Evolutionary conservation across 192 early-diverging fungal genomes (phyloP).

Genomic region (Backusella tarrabulga): DNA sequence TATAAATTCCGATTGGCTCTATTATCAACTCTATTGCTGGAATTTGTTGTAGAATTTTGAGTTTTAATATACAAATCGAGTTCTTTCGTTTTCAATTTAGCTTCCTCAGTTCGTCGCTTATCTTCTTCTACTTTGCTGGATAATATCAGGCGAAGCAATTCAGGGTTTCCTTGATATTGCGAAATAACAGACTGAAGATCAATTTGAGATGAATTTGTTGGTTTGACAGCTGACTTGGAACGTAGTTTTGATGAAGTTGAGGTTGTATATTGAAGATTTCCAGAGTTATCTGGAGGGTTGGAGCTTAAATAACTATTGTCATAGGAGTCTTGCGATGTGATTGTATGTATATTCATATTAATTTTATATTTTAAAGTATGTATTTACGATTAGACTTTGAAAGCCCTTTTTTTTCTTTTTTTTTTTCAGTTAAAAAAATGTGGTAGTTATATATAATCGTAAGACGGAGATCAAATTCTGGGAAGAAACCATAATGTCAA

Average conservation of each 20-base stretch:
- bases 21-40: neutral
- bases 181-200: conserved; percentile 52
- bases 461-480: conserved; percentile 5
- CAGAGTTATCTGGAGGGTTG: neutral
- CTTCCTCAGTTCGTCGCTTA: conserved; percentile 55
- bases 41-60: conserved; percentile 13
- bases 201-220: neutral
- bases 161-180: conserved; percentile 46
- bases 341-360: conserved; percentile 8
- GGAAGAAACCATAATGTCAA: conserved; percentile 14
- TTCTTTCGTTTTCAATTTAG: conserved; percentile 46
- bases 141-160: conserved; percentile 52
- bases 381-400: neutral
- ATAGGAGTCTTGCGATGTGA: conserved; percentile 5
- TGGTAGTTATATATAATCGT: neutral
- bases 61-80: conserved; percentile 45
- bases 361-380: neutral
- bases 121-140: conserved; percentile 57
- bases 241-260: neutral
- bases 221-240: conserved; percentile 10
- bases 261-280: neutral
- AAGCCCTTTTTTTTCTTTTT: neutral
- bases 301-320: conserved; percentile 6
- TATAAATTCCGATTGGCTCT: neutral
- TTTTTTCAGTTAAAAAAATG: neutral